Percentiles rank a stretch among this genome's conserved stretches.
phyloP scores from a whole-genome alignment of 345 rosid species.

The Durio zibethinus region DNA sequence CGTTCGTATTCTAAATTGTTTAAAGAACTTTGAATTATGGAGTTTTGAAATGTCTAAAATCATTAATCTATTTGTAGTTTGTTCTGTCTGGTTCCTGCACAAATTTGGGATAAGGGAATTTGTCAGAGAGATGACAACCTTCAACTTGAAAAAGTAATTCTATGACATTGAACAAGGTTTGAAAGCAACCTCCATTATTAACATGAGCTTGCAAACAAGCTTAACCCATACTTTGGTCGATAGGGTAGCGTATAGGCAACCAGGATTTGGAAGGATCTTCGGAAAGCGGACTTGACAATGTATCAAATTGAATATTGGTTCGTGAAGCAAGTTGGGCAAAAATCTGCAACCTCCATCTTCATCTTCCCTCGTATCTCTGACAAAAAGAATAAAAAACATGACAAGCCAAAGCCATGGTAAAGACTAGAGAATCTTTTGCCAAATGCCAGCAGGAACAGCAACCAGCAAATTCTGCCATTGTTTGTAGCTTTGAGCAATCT shows the following conservation, averaged over 20 bases:
- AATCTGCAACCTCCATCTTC: neutral
- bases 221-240: neutral
- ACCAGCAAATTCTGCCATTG: neutral
- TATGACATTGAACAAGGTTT: neutral
- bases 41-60: neutral
- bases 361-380: neutral
- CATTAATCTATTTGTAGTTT: neutral
- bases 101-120: neutral
- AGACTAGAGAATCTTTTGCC: neutral
- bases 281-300: neutral
- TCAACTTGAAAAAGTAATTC: neutral
- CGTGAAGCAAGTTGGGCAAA: neutral
- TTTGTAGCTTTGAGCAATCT: neutral
- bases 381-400: neutral
- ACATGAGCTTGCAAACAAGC: neutral
- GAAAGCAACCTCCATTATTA: conserved; percentile 12
- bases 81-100: neutral
- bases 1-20: neutral
- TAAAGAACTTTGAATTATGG: neutral
- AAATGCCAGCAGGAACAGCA: neutral
- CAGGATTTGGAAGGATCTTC: neutral
- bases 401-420: neutral
- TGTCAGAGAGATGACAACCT: neutral
- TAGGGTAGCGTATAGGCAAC: neutral
- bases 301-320: too few relatives aligned